Conservation (phyloP, 2,329 filamentous ascomycete genomes). For the Claviceps spartinae region DNA sequence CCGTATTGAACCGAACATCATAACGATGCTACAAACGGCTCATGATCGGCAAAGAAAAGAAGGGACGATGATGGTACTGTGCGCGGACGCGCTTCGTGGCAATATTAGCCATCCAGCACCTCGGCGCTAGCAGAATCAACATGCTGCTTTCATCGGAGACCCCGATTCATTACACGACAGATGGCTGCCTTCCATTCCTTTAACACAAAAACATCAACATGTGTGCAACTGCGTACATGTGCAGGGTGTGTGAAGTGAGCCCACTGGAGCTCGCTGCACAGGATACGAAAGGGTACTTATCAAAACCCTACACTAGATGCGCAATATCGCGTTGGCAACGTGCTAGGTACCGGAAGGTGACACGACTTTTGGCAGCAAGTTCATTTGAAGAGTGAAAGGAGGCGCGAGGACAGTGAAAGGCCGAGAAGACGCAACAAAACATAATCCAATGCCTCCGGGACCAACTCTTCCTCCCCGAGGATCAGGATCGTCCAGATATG, state of each 20-base stretch:
- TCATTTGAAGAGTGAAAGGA: too few relatives aligned
- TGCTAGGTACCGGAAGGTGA: too few relatives aligned
- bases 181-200: background rate
- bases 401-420: too few relatives aligned
- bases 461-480: background rate
- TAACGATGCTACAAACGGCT: too few relatives aligned
- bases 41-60: too few relatives aligned
- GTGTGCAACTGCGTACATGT: background rate
- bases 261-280: background rate
- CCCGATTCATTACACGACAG: background rate
- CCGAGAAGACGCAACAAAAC: background rate
- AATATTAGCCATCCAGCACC: background rate
- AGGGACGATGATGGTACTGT: background rate
- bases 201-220: background rate
- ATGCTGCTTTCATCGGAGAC: background rate
- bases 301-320: background rate
- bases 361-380: too few relatives aligned
- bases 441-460: background rate
- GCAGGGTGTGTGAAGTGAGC: background rate
- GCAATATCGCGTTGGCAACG: background rate
- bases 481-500: background rate
- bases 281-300: background rate
- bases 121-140: background rate
- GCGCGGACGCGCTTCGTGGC: background rate
- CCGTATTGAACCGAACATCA: too few relatives aligned